Evolutionary conservation across 129 eudicot species (phyloP), one percentile per base, ranked within the genome.

Genomic region (Flaveria brownii): DNA sequence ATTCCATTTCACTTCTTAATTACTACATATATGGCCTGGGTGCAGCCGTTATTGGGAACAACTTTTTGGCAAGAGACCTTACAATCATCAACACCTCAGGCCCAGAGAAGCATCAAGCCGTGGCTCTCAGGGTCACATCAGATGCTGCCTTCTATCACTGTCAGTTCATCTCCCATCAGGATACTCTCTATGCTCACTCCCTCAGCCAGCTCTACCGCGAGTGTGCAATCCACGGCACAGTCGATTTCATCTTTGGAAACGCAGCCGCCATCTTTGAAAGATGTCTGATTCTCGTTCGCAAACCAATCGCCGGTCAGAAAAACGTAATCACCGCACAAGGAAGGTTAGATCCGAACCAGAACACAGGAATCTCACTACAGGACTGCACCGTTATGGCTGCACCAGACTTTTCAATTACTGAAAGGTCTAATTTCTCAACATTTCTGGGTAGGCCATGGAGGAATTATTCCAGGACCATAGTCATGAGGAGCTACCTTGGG

Each of bases 371-470:
- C 11, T 86, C 83, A 0, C 47, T 90, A 49, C 92, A 86, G 68
- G 88, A 85, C 73, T 93, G 92, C 82, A 86, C 88, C 13, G 69
- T 93, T 49, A 71, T 77, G 82, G 93, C 94, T 7, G 91, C 93
- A 41, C 78, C 83, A 2, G 90, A 89, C 2, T 86, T 92, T 68
- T 23, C 80, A 0, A 6, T 26, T 28, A 45, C 71, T 0, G 89
- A 87, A 66, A 72, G 90, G 78, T 78, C 56, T 18, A 77, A 77
- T 15, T 82, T 86, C 68, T 55, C 81, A 1, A 89, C 96, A 2
- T 92, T 70, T 59, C 70, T 92, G 81, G 98, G 98, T 13, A 86
- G 98, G 82, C 98, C 98, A 10, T 93, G 98, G 96, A 80, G 92
- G 84, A 88, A 88, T 15, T 87, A 76, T 49, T 90, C 98, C 1